Evolutionary conservation across 108 stramenopile genomes (phyloP).

Genomic region (Craspedostauros australis): DNA sequence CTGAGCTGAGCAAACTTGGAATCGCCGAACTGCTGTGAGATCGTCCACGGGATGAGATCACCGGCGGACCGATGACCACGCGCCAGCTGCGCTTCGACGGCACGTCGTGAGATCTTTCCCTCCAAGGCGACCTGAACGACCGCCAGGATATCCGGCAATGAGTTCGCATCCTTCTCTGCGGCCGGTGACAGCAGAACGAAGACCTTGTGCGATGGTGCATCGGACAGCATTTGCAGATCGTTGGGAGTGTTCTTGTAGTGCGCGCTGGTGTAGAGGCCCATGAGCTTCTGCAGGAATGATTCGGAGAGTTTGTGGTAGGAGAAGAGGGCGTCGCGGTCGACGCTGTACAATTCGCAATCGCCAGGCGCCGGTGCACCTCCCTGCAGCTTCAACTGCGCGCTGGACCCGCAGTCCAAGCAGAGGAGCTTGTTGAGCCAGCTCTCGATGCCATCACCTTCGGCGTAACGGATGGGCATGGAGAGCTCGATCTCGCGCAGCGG

Average conservation of each 20-base stretch:
- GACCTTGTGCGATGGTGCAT: slow-evolving; percentile 96
- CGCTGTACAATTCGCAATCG: slow-evolving; percentile 94
- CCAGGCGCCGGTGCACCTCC: slow-evolving; percentile 89
- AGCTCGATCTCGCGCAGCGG: slow-evolving; percentile 85
- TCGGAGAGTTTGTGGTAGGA: slow-evolving; percentile 97
- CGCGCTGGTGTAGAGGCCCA: slow-evolving; percentile 96
- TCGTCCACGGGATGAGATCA: slow-evolving; percentile 99
- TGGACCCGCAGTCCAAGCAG: slow-evolving; percentile 84
- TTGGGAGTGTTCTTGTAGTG: slow-evolving; percentile 99
- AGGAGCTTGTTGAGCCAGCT: slow-evolving; percentile 92
- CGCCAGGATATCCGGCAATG: slow-evolving; percentile 76
- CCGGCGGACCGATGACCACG: slow-evolving; percentile 93
- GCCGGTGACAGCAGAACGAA: slow-evolving; percentile 95
- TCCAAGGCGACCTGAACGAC: slow-evolving; percentile 93
- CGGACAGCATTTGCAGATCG: slow-evolving; percentile 97
- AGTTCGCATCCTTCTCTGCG: slow-evolving; percentile 73
- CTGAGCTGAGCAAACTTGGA: slow-evolving; percentile 89
- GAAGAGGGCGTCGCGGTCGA: slow-evolving; percentile 98
- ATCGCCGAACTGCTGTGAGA: slow-evolving; percentile 99
- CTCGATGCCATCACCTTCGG: slow-evolving; percentile 88
- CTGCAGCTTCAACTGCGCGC: slow-evolving; percentile 41
- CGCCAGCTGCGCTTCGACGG: slow-evolving; percentile 89
- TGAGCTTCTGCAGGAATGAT: slow-evolving; percentile 93
- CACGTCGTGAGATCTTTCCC: slow-evolving; percentile 88
- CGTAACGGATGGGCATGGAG: slow-evolving; percentile 95